These are phyloP conservation scores for Boeremia lycopersici DNA, from an alignment of 2,329 filamentous ascomycete species.

Conservation along the genomic window DNA sequence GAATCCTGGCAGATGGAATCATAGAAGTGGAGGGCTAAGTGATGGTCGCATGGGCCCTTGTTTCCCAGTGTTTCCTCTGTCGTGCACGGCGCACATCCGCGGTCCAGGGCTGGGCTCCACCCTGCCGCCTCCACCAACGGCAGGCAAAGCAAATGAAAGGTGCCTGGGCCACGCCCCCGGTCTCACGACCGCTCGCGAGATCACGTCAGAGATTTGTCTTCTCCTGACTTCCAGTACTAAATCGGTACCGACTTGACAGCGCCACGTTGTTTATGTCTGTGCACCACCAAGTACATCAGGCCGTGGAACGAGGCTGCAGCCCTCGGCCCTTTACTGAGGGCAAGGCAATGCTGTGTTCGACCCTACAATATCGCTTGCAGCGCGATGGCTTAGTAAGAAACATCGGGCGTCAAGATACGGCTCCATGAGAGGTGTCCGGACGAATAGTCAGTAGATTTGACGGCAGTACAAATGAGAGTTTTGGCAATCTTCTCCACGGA, in stretches of 20 bases:
- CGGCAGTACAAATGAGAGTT: neutral
- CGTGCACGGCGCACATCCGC: constrained; percentile 9
- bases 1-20: neutral
- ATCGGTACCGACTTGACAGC: constrained; percentile 10
- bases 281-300: neutral
- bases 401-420: neutral
- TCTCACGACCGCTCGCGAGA: constrained; percentile 5
- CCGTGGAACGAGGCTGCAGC: constrained; percentile 3
- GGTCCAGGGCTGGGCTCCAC: neutral
- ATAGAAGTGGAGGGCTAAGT: neutral
- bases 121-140: constrained; percentile 1
- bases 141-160: constrained; percentile 10
- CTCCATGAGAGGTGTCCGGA: neutral
- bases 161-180: constrained; percentile 6
- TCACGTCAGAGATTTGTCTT: neutral
- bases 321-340: neutral
- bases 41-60: constrained; percentile 4
- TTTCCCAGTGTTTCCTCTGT: neutral
- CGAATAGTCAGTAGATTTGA: neutral
- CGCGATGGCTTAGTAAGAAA: neutral
- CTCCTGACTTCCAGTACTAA: constrained; percentile 10
- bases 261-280: neutral
- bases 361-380: neutral
- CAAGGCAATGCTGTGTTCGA: neutral
- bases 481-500: neutral